Conservation (phyloP, 192 early-diverging fungal species). For the Backusella australiensis region DNA sequence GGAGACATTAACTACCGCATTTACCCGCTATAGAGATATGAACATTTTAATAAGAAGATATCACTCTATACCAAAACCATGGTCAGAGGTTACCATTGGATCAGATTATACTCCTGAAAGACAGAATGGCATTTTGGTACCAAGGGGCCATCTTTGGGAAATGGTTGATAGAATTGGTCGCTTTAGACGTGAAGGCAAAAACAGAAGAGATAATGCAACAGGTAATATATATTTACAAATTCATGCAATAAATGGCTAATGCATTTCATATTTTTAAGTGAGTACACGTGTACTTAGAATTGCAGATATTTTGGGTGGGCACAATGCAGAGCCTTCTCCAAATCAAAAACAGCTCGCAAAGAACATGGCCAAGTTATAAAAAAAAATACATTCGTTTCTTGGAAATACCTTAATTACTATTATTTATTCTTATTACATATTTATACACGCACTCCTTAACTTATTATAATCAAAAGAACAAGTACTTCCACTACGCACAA, state of each 20-base stretch:
- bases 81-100: constrained; percentile 44
- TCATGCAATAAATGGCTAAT: not conserved
- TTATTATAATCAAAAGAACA: not conserved
- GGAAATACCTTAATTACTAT: not conserved
- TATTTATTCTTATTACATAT: not conserved
- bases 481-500: not conserved
- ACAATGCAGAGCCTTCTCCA: constrained; percentile 5
- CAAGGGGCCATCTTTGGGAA: constrained; percentile 70
- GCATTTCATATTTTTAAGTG: constrained; percentile 27
- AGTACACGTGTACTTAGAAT: constrained; percentile 53
- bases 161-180: constrained; percentile 76
- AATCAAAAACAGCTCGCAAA: constrained; percentile 11
- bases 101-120: constrained; percentile 45
- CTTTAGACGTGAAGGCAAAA: constrained; percentile 83
- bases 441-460: not conserved
- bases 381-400: not conserved
- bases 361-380: not conserved
- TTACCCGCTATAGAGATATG: constrained; percentile 66
- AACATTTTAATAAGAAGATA: constrained; percentile 60
- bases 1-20: constrained; percentile 79
- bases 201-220: constrained; percentile 79
- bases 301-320: constrained; percentile 52
- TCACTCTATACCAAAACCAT: constrained; percentile 37
- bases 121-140: constrained; percentile 45
- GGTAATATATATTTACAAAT: constrained; percentile 34